Percentiles rank a stretch among this genome's conserved stretches.
Conservation (phyloP, 2,329 filamentous ascomycete species). For the Pseudogymnoascus sp. region DNA sequence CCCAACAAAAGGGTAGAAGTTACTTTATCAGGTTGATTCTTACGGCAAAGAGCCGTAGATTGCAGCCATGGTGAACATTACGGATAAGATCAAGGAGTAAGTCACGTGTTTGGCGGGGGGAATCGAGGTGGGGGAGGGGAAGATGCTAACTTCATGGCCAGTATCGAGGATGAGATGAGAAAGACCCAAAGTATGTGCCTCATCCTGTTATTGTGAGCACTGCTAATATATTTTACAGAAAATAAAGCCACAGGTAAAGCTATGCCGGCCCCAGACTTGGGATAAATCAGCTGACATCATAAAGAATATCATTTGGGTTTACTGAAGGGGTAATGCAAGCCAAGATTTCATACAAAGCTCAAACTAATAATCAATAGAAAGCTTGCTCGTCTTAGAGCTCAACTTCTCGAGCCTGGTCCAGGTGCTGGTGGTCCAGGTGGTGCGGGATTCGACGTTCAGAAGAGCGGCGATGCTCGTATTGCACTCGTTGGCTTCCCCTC, state of each 20-base stretch:
- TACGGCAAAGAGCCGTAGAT: constrained; percentile 12
- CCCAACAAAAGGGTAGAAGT: background rate
- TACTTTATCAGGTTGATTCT: background rate
- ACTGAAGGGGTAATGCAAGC: constrained; percentile 75
- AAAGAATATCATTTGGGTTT: constrained; percentile 96
- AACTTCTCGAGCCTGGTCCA: constrained; percentile 81
- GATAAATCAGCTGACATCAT: constrained; percentile 29
- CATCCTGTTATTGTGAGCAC: background rate
- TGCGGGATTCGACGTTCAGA: constrained; percentile 85
- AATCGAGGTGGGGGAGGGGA: constrained; percentile 3
- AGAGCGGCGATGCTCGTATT: constrained; percentile 93
- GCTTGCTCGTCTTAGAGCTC: constrained; percentile 86
- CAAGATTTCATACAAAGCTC: background rate
- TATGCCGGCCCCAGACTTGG: constrained; percentile 6
- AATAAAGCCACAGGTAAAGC: constrained; percentile 94
- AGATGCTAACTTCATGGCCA: constrained; percentile 34
- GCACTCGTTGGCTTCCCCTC: constrained; percentile 98
- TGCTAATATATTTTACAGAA: constrained; percentile 47
- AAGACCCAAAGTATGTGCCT: constrained; percentile 81
- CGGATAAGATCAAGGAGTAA: constrained; percentile 99
- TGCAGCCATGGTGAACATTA: constrained; percentile 91
- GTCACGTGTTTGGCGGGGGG: constrained; percentile 25
- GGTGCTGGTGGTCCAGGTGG: constrained; percentile 72
- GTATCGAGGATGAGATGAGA: constrained; percentile 99
- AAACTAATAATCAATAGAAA: constrained; percentile 53